phyloP scores from a whole-genome alignment of 495 filamentous ascomycete genomes.

The Talaromyces trachyspermus region DNA sequence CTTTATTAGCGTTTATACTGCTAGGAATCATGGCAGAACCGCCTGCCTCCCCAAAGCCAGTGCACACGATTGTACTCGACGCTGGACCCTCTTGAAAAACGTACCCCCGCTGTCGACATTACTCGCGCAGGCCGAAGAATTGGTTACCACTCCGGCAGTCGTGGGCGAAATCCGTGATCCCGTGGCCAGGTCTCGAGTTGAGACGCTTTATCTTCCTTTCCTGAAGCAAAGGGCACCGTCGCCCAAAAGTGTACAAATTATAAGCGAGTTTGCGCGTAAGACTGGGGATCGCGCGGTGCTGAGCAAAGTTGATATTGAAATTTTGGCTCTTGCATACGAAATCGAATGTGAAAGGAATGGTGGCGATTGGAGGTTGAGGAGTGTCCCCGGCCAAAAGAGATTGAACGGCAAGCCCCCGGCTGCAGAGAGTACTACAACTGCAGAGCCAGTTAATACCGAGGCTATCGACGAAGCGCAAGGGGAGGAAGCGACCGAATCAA shows the following conservation, averaged over 20 bases:
- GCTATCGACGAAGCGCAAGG: constrained; percentile 5
- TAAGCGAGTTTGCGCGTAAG: constrained; percentile 80
- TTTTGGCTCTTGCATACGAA: constrained; percentile 88
- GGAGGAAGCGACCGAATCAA: constrained; percentile 11
- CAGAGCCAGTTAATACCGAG: constrained; percentile 8
- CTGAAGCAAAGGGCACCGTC: constrained; percentile 65
- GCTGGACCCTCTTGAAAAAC: constrained; percentile 86
- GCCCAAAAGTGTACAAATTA: constrained; percentile 64
- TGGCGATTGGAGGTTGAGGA: constrained; percentile 75
- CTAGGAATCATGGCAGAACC: constrained; percentile 35
- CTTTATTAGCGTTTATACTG: too few species aligned
- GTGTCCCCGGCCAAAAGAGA: constrained; percentile 65
- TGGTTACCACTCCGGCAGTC: constrained; percentile 82
- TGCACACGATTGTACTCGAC: constrained; percentile 83
- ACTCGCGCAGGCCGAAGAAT: constrained; percentile 61
- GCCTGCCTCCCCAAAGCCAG: constrained; percentile 46
- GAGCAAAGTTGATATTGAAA: constrained; percentile 77
- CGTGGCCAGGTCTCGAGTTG: constrained; percentile 68
- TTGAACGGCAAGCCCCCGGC: constrained; percentile 63
- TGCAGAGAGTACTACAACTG: constrained; percentile 18
- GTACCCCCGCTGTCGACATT: constrained; percentile 73
- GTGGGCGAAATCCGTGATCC: constrained; percentile 83
- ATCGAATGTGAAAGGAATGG: constrained; percentile 77
- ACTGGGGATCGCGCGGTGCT: constrained; percentile 86
- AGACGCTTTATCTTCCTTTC: constrained; percentile 79